Evolutionary conservation across 2,329 filamentous ascomycete genomes (phyloP).

Genomic region (Pezicula neosporulosa): DNA sequence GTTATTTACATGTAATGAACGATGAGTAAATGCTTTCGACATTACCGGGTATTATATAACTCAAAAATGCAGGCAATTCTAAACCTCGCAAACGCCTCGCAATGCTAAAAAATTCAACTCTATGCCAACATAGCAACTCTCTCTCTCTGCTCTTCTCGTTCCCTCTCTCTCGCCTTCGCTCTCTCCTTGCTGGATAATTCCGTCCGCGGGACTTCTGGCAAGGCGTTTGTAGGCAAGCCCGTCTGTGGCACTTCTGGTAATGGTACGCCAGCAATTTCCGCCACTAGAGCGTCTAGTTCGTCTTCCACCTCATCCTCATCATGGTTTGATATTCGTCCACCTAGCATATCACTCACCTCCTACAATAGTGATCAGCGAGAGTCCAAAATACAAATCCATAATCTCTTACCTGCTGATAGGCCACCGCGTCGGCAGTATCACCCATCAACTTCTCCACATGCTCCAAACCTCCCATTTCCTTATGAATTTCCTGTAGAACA

Average conservation of each 20-base stretch:
- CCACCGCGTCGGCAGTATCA: slow-evolving; percentile 83
- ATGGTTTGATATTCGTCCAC: slow-evolving; percentile 82
- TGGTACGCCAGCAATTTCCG: slow-evolving; percentile 45
- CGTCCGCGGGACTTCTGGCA: slow-evolving; percentile 25
- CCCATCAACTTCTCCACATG: slow-evolving; percentile 94
- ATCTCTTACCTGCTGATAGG: slow-evolving; percentile 77
- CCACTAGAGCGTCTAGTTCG: slow-evolving; percentile 79
- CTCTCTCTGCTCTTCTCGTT: slow-evolving; percentile 17
- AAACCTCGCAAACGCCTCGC: slow-evolving; percentile 19
- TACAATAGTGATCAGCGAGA: slow-evolving; percentile 32
- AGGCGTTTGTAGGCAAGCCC: slow-evolving; percentile 7
- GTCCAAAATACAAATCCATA: slow-evolving; percentile 4
- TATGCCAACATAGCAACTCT: slow-evolving; percentile 27
- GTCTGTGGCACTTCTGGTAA: slow-evolving; percentile 27
- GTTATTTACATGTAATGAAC: no score
- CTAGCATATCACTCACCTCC: slow-evolving; percentile 92
- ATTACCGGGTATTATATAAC: neutral
- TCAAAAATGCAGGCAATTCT: neutral
- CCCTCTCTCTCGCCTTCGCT: slow-evolving; percentile 20
- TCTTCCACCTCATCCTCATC: slow-evolving; percentile 98
- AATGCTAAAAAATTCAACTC: slow-evolving; percentile 16
- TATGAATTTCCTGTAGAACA: slow-evolving; percentile 87
- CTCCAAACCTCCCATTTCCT: slow-evolving; percentile 93
- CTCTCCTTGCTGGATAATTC: slow-evolving; percentile 20
- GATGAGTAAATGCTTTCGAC: neutral